Evolutionary conservation across 2,329 filamentous ascomycete species (phyloP).

Genomic region (Pleochaeta shiraiana): DNA sequence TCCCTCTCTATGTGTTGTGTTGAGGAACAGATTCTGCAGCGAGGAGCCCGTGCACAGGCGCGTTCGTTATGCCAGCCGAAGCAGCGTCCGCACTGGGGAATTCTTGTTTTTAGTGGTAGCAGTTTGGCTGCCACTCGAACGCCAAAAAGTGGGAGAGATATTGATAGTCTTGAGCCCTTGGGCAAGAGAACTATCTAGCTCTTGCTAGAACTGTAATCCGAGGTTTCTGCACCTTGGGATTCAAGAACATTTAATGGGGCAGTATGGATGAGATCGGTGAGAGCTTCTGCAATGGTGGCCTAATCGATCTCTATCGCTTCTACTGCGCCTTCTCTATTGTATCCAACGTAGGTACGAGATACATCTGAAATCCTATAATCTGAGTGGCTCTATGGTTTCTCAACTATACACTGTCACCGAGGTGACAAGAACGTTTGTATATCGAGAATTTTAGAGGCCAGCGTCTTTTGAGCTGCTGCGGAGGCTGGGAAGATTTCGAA

Average conservation of each 20-base stretch:
- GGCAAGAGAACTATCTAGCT: background rate
- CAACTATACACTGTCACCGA: background rate
- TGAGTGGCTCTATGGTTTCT: background rate
- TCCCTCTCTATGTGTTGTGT: too few relatives aligned
- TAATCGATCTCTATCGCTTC: background rate
- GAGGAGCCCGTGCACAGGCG: too few relatives aligned
- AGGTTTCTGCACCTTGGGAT: background rate
- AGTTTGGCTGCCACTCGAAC: too few relatives aligned
- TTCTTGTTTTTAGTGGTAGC: too few relatives aligned
- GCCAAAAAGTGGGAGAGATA: too few relatives aligned
- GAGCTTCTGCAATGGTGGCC: background rate
- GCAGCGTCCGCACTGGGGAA: too few relatives aligned
- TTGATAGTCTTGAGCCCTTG: too few relatives aligned
- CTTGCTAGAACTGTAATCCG: background rate
- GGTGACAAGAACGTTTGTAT: background rate
- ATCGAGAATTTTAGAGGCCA: background rate
- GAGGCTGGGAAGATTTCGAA: background rate
- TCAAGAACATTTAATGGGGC: background rate
- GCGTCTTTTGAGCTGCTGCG: background rate
- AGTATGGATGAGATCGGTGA: background rate
- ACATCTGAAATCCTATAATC: background rate
- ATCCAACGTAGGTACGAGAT: background rate
- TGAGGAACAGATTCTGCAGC: too few relatives aligned
- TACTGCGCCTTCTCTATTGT: background rate
- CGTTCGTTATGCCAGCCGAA: too few relatives aligned